Conservation (phyloP, 208 protist species). For the Trypanosoma melophagium region DNA sequence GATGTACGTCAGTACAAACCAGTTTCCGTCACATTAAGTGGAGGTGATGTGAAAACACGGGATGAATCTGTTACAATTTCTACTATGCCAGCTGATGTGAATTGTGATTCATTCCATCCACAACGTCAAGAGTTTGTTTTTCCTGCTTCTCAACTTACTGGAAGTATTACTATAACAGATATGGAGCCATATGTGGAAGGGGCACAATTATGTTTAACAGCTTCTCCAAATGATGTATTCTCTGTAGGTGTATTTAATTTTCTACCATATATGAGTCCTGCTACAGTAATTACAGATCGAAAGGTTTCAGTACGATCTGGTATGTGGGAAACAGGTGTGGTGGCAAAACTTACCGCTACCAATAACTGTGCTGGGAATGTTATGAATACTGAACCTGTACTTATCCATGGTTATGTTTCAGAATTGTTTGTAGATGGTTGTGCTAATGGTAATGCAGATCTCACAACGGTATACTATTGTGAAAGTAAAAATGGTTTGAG, state of each 20-base stretch:
- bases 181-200: constrained; percentile 5
- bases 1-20: constrained; percentile 40
- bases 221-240: constrained; percentile 18
- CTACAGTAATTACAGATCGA: constrained; percentile 42
- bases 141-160: not conserved
- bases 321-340: constrained; percentile 20
- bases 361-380: constrained; percentile 36
- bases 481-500: constrained; percentile 40
- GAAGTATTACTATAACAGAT: constrained; percentile 15
- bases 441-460: constrained; percentile 21
- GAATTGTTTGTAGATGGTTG: constrained; percentile 43
- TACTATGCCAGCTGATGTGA: constrained; percentile 1
- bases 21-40: constrained; percentile 33
- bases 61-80: constrained; percentile 5
- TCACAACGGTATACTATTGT: constrained; percentile 55
- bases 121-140: constrained; percentile 16
- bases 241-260: constrained; percentile 20
- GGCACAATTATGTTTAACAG: constrained; percentile 12
- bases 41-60: constrained; percentile 23
- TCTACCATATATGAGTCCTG: constrained; percentile 58
- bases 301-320: constrained; percentile 40
- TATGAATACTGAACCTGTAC: constrained; percentile 21
- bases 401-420: constrained; percentile 28
- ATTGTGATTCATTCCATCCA: constrained; percentile 6
- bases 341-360: constrained; percentile 36